Evolutionary conservation across 1,284 basidiomycete species (phyloP).

Genomic region (Neonothopanus nambi): DNA sequence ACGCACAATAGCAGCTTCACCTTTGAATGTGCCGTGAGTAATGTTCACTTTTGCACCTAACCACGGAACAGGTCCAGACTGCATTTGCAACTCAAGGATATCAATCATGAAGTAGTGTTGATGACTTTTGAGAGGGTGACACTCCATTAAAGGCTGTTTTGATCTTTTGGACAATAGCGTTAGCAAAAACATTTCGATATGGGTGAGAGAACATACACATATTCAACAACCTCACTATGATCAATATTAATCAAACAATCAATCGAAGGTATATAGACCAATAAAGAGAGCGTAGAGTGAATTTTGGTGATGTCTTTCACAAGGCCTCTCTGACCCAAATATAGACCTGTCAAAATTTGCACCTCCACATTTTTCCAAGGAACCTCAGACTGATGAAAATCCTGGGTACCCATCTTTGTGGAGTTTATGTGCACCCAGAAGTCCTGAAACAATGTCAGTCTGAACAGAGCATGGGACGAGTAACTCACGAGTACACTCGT

Average conservation of each 20-base stretch:
- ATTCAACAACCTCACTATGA: not conserved
- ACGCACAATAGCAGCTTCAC: not conserved
- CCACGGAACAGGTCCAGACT: conserved; percentile 1
- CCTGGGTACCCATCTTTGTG: not conserved
- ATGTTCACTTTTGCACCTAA: not conserved
- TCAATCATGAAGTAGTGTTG: not conserved
- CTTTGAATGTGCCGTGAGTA: not conserved
- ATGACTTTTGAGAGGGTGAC: not conserved
- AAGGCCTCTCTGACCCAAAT: not conserved
- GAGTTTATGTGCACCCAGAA: conserved; percentile 2
- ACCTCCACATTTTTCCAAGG: conserved; percentile 2
- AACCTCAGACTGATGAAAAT: not conserved
- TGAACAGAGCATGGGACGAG: no score
- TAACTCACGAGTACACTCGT: no score
- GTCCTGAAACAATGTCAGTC: not conserved
- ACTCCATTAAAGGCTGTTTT: not conserved
- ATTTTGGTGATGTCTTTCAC: not conserved
- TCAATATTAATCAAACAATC: conserved; percentile 3
- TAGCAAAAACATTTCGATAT: not conserved
- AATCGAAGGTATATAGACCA: not conserved
- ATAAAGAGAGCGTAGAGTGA: not conserved
- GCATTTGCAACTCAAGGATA: not conserved
- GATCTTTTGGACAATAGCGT: not conserved
- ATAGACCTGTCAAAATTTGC: not conserved
- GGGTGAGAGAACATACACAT: not conserved